These are phyloP conservation scores for Dictyostelium intermedium DNA, from an alignment of 78 protist genomes.

Conservation along the genomic window DNA sequence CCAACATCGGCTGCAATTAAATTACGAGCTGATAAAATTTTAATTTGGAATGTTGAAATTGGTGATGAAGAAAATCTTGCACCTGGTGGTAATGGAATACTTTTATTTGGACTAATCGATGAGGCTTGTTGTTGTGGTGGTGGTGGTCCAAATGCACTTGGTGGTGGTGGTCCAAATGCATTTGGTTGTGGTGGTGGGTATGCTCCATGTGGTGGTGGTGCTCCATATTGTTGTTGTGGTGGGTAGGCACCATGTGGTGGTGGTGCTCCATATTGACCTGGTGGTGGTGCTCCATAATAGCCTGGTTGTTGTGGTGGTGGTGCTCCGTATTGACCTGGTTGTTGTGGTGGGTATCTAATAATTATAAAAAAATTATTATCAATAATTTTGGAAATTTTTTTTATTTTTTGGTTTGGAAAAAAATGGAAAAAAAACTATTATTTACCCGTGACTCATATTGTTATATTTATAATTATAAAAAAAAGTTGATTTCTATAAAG, in stretches of 20 bases:
- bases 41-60: background rate
- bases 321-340: background rate
- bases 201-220: background rate
- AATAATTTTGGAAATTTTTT: no score
- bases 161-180: background rate
- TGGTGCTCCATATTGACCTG: background rate
- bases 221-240: background rate
- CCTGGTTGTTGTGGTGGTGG: conserved; percentile 16
- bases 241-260: background rate
- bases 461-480: no score
- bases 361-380: no score
- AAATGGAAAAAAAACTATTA: no score
- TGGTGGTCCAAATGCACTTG: background rate
- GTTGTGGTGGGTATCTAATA: conserved; percentile 15
- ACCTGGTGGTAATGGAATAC: background rate
- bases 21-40: background rate
- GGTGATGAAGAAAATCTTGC: conserved; percentile 20
- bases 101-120: background rate
- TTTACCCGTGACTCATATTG: background rate
- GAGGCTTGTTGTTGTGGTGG: background rate
- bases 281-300: conserved; percentile 15
- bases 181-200: conserved; percentile 30
- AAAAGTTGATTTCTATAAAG: background rate
- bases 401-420: background rate
- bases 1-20: conserved; percentile 15